Conservation (phyloP, 164 flowering plant genomes). For the Amborella trichopoda region DNA sequence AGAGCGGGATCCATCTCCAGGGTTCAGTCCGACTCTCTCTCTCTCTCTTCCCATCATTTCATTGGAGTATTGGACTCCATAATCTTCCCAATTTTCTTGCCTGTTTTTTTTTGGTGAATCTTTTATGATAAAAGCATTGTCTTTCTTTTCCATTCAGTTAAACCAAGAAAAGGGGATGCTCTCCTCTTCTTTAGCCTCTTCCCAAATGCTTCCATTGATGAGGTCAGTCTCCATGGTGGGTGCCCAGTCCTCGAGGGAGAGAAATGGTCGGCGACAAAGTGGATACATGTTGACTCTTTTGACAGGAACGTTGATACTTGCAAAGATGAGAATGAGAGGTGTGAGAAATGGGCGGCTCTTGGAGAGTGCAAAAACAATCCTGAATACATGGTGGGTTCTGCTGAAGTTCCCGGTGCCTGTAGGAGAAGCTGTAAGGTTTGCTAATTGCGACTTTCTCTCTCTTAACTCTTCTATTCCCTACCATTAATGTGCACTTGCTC, state of each 20-base stretch:
- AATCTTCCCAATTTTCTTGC: neutral
- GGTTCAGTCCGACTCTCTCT: neutral
- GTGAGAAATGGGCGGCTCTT: conserved; percentile 79
- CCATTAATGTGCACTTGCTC: no score
- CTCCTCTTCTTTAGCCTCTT: conserved; percentile 85
- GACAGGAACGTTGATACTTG: conserved; percentile 48
- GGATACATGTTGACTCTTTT: conserved; percentile 87
- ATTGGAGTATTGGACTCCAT: neutral
- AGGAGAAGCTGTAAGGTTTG: conserved; percentile 81
- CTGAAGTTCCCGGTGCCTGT: conserved; percentile 69
- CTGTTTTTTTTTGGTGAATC: neutral
- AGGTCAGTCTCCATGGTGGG: conserved; percentile 75
- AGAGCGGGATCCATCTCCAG: neutral
- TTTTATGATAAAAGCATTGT: neutral
- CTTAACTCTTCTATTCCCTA: conserved; percentile 1
- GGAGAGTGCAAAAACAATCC: conserved; percentile 89
- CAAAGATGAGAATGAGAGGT: conserved; percentile 47
- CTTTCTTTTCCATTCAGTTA: conserved; percentile 33
- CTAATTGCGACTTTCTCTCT: conserved; percentile 16
- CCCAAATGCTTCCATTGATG: conserved; percentile 61
- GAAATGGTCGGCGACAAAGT: conserved; percentile 99
- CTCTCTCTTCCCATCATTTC: neutral
- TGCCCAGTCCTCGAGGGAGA: conserved; percentile 95
- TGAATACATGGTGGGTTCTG: conserved; percentile 83
- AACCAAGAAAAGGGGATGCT: conserved; percentile 86